A percentile compares a stretch with the other conserved stretches of the same genome.
These are phyloP conservation scores for Mucor racemosus DNA, from an alignment of 371 early-diverging fungal genomes.

Conservation along the genomic window DNA sequence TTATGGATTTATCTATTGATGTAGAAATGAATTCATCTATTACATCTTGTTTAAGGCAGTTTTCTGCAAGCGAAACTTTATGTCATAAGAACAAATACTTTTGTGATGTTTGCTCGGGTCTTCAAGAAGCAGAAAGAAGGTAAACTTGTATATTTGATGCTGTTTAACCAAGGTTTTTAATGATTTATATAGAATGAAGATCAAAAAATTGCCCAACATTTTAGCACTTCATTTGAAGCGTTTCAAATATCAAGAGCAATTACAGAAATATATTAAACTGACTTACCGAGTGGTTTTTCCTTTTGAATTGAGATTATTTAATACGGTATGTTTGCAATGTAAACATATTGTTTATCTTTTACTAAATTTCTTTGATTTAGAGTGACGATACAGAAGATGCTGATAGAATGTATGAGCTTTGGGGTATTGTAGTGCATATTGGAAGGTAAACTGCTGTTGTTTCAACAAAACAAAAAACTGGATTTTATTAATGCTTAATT, in stretches of 20 bases:
- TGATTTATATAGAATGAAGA: conserved; percentile 81
- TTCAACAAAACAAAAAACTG: not conserved
- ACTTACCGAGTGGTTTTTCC: conserved; percentile 96
- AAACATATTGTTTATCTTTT: not conserved
- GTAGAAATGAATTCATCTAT: conserved; percentile 95
- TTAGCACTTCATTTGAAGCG: conserved; percentile 95
- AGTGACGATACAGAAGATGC: conserved; percentile 88
- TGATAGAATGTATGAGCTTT: conserved; percentile 83
- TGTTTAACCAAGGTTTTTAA: not conserved
- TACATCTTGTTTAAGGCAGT: conserved; percentile 89
- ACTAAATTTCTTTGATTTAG: conserved; percentile 28
- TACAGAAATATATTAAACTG: conserved; percentile 90
- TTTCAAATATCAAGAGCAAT: conserved; percentile 94
- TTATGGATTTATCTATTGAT: conserved; percentile 95
- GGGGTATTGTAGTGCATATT: conserved; percentile 93
- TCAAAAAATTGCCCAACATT: conserved; percentile 91
- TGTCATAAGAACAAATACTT: conserved; percentile 96
- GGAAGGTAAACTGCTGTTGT: conserved; percentile 64
- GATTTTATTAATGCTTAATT: not conserved
- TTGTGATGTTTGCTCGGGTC: conserved; percentile 91
- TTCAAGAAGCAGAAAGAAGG: conserved; percentile 97
- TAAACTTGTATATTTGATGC: conserved; percentile 21
- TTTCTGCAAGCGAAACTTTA: conserved; percentile 92
- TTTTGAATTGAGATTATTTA: conserved; percentile 89
- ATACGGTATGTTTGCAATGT: conserved; percentile 66